Base-by-base conservation (phyloP, 2,329 filamentous ascomycete genomes). In the Fusarium floridanum region DNA sequence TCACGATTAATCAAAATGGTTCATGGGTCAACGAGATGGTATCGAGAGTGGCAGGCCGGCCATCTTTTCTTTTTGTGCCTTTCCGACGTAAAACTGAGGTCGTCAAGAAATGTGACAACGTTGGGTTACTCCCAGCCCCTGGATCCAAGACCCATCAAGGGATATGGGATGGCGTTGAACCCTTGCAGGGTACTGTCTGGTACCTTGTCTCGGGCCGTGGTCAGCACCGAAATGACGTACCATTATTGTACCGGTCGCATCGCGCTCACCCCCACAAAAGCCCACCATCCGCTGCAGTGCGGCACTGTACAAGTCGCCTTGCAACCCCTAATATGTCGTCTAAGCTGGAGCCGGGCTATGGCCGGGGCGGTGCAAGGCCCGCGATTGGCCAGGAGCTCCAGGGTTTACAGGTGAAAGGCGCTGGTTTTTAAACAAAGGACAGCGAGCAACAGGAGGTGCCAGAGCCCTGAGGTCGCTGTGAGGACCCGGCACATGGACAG, bases 321-420 rank as follows among this genome's bases (percentile, higher is more conserved):
- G 73, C 67, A 77, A 76, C 76, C 77, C 77, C 77, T 79, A 79
- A 79, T 73, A 73, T 68, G 59, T 69, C 59, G 60, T 72, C 67
- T 68, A 69, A 61, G 63, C 32, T 70, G 65, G 68, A 61, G 64
- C 36, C 56, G 65, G 67, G 68, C 72, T 63, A 61, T 36, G 32
- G 36, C 61, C 57, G 45, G 63, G 56, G 22, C 20, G 11, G 41
- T 29, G 32, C 43, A 39, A 41, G 48, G 43, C 45, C 61, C 61
- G 34, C 50, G 64, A 78, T 78, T 78, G 77, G 77, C 50, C 64
- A 63, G 29, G 41, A 41, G 36, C 57, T 68, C 17, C 72, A 74
- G 61, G 65, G 66, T 69, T 64, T 36, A 60, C 45, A 56, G 48
- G 56, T 68, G 66, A 67, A 71, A 67, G 70, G 50, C 41, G 48